phyloP scores from a whole-genome alignment of 495 filamentous ascomycete genomes.

The Penicillium cataractarum region DNA sequence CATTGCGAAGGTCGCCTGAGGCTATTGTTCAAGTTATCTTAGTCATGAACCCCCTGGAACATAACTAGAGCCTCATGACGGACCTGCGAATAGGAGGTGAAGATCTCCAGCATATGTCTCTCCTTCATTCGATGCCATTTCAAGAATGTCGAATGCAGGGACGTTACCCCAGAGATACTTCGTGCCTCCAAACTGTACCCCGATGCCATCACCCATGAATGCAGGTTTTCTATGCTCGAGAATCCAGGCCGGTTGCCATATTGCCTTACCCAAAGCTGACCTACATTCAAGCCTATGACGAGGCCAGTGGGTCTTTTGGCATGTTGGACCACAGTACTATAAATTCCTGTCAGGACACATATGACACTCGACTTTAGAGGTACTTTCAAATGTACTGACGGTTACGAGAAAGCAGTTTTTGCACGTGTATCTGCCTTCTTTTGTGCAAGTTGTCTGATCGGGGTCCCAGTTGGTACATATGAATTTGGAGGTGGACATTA shows the following conservation, averaged over 20 bases:
- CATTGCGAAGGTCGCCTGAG: constrained; percentile 51
- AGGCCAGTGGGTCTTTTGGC: constrained; percentile 23
- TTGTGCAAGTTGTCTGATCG: too few species aligned
- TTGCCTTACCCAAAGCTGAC: constrained; percentile 13
- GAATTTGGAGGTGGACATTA: too few species aligned
- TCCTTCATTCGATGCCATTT: constrained; percentile 48
- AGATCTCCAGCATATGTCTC: constrained; percentile 30
- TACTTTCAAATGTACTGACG: too few species aligned
- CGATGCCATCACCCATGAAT: constrained; percentile 4
- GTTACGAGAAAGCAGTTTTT: too few species aligned
- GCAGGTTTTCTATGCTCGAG: constrained; percentile 13
- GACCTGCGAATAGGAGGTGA: constrained; percentile 45
- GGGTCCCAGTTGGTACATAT: too few species aligned
- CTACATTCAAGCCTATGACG: constrained; percentile 18
- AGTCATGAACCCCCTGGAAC: too few species aligned
- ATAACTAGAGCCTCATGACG: background rate
- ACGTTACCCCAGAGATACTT: constrained; percentile 41
- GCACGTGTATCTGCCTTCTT: too few species aligned
- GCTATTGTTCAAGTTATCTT: constrained; percentile 28
- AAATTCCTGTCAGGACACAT: constrained; percentile 10
- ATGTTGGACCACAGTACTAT: constrained; percentile 12
- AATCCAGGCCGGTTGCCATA: constrained; percentile 23
- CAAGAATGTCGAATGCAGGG: constrained; percentile 48
- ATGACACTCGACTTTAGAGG: too few species aligned
- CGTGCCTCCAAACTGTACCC: constrained; percentile 3